Conservation (phyloP, 169 alveolate genomes). For the Babesia bigemina region DNA sequence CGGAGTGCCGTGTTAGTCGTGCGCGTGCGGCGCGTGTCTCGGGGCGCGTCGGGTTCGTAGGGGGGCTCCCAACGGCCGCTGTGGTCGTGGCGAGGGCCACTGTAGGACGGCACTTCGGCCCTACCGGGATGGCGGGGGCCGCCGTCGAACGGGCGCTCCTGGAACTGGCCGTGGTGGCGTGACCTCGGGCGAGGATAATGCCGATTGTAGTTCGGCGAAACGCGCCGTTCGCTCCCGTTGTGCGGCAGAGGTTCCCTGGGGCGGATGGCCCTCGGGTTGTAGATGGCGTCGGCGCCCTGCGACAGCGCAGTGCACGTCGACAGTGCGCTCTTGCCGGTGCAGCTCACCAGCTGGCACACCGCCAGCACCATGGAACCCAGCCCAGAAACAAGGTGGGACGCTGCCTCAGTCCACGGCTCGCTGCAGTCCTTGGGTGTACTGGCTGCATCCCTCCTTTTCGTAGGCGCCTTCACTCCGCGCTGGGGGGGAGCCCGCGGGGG, state of each 20-base stretch:
- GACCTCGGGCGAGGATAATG: too few species aligned
- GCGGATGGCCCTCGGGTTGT: neutral
- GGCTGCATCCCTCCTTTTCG: neutral
- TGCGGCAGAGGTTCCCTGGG: neutral
- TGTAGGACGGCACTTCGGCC: neutral
- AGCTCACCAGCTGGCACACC: conserved; percentile 40
- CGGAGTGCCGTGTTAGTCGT: neutral
- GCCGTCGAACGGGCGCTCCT: too few species aligned
- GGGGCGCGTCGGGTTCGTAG: neutral
- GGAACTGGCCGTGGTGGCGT: too few species aligned
- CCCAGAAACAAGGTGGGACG: conserved; percentile 32
- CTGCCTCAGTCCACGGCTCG: conserved; percentile 36
- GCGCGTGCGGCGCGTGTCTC: neutral
- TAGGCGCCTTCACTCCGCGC: neutral
- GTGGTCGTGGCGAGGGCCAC: neutral
- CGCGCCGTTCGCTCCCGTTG: neutral
- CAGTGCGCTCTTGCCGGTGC: conserved; percentile 49
- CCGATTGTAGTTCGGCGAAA: too few species aligned
- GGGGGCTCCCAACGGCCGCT: neutral
- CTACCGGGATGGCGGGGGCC: too few species aligned
- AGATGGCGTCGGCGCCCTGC: neutral
- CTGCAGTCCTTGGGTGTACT: neutral
- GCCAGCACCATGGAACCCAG: conserved; percentile 58
- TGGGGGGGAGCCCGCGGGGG: neutral
- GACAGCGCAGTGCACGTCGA: conserved; percentile 20